Evolutionary conservation across 495 filamentous ascomycete species (phyloP), one percentile per base, ranked within the genome.

Genomic region (Hypoxylon fragiforme): DNA sequence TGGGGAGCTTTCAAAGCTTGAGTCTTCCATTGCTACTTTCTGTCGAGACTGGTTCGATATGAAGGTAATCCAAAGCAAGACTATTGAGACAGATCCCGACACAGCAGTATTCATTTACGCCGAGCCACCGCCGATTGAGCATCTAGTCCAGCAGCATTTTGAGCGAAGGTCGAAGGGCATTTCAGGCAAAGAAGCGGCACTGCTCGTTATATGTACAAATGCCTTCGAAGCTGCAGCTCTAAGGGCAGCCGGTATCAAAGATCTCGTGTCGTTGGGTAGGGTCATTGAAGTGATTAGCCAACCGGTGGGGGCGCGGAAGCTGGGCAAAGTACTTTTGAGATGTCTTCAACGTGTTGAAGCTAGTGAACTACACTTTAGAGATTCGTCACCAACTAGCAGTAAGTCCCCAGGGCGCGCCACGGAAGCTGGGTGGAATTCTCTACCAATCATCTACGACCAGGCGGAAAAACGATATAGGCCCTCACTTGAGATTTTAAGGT

Each of bases 211-310:
- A 2, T 60, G 61, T 11, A 64, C 61, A 18, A 64, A 64, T 28
- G 51, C 56, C 9, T 64, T 60, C 24, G 61, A 64, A 37, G 56
- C 61, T 1, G 61, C 61, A 1, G 61, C 61, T 1, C 24, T 64
- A 11, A 46, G 56, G 2, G 46, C 61, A 16, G 56, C 61, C 13
- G 61, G 61, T 16, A 24, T 64, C 1, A 52, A 52, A 21, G 38
- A 57, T 9, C 20, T 64, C 2, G 18, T 49, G 7, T 56, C 61
- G 3, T 50, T 64, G 7, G 61, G 61, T 20, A 51, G 48, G 7
- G 48, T 60, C 16, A 47, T 64, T 30, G 61, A 64, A 36, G 61
- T 64, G 12, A 64, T 64, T 13, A 64, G 51, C 28, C 61, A 64
- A 18, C 61, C 61, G 0, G 61, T 64, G 4, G 61, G 61, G 4